Base-by-base conservation (phyloP, 164 flowering plant genomes). In the Nelumbo lutea region DNA sequence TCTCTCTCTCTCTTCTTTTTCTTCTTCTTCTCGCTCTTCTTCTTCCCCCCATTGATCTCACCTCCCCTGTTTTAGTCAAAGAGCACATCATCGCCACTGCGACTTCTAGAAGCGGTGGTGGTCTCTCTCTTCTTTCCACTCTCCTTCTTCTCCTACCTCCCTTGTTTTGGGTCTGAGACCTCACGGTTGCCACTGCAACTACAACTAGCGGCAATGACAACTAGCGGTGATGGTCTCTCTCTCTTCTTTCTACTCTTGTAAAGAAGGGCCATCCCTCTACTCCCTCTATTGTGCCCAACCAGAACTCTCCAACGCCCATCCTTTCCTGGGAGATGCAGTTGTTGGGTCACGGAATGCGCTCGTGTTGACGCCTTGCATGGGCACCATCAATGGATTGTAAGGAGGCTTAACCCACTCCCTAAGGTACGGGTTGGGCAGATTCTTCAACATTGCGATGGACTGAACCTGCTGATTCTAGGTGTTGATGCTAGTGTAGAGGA, bases 221-320 rank as follows among this genome's bases (percentile, higher is more conserved):
- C 27, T 27, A 27, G 27, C 27, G 27, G 27, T 27, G 27, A 27
- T 27, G 27, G 27, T 27, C 27, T 27, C 27, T 27, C 27, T 27
- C 27, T 27, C 27, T 27, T 27, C 27, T 92, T 91, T 66, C 59
- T 76, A 43, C 94, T 90, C 76, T 78, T 73, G 52, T 88, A 92
- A 63, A 92, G 74, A 44, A 67, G 41, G 0, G 86, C 88, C 27
- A 87, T 73, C 15, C 96, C 98, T 46, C 84, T 71, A 1, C 14
- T 69, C 10, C 67, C 60, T 46, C 78, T 76, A 62, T 67, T 79
- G 58, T 83, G 70, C 9, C 98, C 98, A 0, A 92, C 76, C 3
- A 82, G 0, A 9, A 85, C 80, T 43, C 80, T 81, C 94, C 93
- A 92, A 2, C 76, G 80, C 39, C 89, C 86, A 43, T 81, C 87